Conservation (phyloP, 345 rosid species). For the Anacardium occidentale region DNA sequence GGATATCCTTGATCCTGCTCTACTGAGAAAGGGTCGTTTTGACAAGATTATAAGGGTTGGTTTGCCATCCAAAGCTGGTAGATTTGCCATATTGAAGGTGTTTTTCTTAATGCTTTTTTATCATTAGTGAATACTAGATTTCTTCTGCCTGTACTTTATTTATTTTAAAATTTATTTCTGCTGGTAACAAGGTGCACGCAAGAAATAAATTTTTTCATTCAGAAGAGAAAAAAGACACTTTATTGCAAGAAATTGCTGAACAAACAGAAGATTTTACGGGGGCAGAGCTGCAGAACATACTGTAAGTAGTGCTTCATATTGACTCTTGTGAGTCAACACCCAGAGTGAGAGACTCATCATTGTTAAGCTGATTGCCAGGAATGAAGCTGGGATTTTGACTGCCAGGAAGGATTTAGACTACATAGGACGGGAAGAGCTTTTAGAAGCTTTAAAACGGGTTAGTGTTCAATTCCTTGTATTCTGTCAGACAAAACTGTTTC, state of each 20-base stretch:
- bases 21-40: conserved; percentile 94
- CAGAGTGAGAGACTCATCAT: conserved; percentile 26
- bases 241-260: conserved; percentile 78
- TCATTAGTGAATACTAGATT: conserved; percentile 8
- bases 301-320: conserved; percentile 40
- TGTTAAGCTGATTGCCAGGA: conserved; percentile 46
- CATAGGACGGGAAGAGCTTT: conserved; percentile 87
- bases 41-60: conserved; percentile 96
- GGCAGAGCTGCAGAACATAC: conserved; percentile 94
- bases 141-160: conserved; percentile 10
- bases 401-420: conserved; percentile 88
- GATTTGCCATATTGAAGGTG: conserved; percentile 90
- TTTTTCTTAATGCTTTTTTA: conserved; percentile 6
- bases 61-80: conserved; percentile 87
- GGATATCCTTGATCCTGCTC: conserved; percentile 96
- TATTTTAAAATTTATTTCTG: conserved; percentile 18
- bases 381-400: conserved; percentile 97
- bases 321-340: not conserved
- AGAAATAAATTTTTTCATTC: conserved; percentile 86
- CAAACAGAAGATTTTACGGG: conserved; percentile 89
- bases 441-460: conserved; percentile 92
- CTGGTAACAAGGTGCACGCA: conserved; percentile 78
- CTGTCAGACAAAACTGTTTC: not conserved
- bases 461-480: conserved; percentile 18
- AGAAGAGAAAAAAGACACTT: conserved; percentile 69